Evolutionary conservation across 2,329 filamentous ascomycete species (phyloP).

Genomic region (Arthrobotrys iridis): DNA sequence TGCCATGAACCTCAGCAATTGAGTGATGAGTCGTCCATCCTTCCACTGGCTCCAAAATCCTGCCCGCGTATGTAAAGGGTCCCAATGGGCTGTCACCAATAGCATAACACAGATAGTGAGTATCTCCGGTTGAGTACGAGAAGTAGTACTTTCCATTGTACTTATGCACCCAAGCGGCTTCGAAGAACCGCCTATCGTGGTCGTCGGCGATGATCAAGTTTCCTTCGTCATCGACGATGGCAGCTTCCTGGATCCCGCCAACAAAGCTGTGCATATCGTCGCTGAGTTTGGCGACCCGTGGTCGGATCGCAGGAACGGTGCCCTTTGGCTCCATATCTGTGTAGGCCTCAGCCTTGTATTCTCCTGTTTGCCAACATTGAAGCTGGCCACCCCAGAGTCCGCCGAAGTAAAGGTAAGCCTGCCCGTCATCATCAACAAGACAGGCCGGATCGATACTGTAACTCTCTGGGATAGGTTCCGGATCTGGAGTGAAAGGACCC

Average conservation of each 20-base stretch:
- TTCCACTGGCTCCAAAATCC: slow-evolving; percentile 77
- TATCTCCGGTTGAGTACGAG: slow-evolving; percentile 80
- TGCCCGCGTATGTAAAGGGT: slow-evolving; percentile 76
- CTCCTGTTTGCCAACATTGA: slow-evolving; percentile 74
- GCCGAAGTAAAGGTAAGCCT: slow-evolving; percentile 78
- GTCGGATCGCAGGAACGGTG: slow-evolving; percentile 69
- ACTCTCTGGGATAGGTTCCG: slow-evolving; percentile 72
- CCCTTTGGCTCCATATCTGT: slow-evolving; percentile 71
- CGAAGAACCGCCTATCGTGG: slow-evolving; percentile 80
- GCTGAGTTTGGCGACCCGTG: slow-evolving; percentile 73
- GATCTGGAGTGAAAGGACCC: slow-evolving; percentile 75
- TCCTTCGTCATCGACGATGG: slow-evolving; percentile 73
- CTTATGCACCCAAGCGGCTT: slow-evolving; percentile 83
- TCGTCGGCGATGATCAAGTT: slow-evolving; percentile 72
- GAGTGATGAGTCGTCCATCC: slow-evolving; percentile 86
- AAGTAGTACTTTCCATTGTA: slow-evolving; percentile 76
- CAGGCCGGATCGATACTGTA: slow-evolving; percentile 81
- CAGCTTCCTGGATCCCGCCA: slow-evolving; percentile 68
- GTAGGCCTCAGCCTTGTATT: slow-evolving; percentile 69
- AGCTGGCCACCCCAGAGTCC: slow-evolving; percentile 84
- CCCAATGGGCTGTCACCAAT: slow-evolving; percentile 72
- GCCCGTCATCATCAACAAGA: slow-evolving; percentile 75
- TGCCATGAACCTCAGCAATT: slow-evolving; percentile 76
- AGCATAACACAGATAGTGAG: slow-evolving; percentile 78
- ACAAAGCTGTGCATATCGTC: slow-evolving; percentile 74